Conservation (phyloP, 768 basidiomycete species). For the Suillus spraguei region DNA sequence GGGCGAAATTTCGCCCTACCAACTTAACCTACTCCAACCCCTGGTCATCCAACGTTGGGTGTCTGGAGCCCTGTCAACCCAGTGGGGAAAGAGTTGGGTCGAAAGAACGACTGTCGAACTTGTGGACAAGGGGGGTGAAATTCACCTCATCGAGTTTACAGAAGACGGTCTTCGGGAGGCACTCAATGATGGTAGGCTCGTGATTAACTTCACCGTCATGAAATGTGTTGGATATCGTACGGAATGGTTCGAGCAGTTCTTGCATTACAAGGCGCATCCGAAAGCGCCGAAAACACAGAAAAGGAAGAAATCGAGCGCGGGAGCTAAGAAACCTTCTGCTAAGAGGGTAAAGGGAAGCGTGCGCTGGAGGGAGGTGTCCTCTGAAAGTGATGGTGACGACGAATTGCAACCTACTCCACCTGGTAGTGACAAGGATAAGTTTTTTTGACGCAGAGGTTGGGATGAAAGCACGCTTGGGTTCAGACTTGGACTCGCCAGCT, state of each 20-base stretch:
- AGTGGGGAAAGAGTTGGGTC: slow-evolving; percentile 12
- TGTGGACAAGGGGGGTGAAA: slow-evolving; percentile 2
- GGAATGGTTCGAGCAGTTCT: slow-evolving; percentile 21
- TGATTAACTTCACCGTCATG: slow-evolving; percentile 22
- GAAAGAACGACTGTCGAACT: slow-evolving; percentile 5
- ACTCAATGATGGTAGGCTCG: slow-evolving; percentile 19
- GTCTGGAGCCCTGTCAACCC: neutral
- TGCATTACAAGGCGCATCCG: slow-evolving; percentile 18
- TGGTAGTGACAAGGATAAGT: slow-evolving; percentile 15
- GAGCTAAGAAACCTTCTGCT: neutral
- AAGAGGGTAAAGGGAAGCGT: neutral
- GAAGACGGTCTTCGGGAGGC: slow-evolving; percentile 14
- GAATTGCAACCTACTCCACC: neutral
- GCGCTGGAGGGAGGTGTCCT: neutral
- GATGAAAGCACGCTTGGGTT: no score
- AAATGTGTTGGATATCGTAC: slow-evolving; percentile 25
- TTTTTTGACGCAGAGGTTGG: slow-evolving; percentile 7
- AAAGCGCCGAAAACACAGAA: slow-evolving; percentile 12
- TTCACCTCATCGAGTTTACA: slow-evolving; percentile 10
- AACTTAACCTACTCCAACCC: slow-evolving; percentile 14
- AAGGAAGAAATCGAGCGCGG: neutral
- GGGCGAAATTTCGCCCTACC: slow-evolving; percentile 18
- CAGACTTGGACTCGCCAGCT: no score
- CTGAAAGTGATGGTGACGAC: slow-evolving; percentile 15
- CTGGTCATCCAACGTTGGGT: slow-evolving; percentile 16